phyloP scores from a whole-genome alignment of 352 stramenopile genomes.

The Phytopythium oedochilum region DNA sequence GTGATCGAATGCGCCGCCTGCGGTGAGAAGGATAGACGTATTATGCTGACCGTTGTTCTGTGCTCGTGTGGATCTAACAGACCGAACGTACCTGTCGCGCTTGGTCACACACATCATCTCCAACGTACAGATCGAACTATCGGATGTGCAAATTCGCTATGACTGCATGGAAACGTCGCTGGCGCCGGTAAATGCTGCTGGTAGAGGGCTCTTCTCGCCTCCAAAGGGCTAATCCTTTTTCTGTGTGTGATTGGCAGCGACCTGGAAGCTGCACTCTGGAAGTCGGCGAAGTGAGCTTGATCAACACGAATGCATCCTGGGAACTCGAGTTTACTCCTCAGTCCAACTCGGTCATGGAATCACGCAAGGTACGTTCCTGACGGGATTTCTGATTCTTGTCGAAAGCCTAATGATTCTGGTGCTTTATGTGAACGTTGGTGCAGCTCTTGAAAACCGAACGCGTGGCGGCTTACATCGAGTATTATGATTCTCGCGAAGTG shows the following conservation, averaged over 20 bases:
- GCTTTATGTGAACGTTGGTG: neutral
- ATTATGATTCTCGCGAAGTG: conserved; percentile 17
- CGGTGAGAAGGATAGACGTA: neutral
- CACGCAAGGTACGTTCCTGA: conserved; percentile 53
- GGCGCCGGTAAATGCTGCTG: conserved; percentile 36
- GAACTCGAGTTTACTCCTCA: conserved; percentile 69
- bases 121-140: conserved; percentile 84
- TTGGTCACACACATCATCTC: conserved; percentile 81
- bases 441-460: conserved; percentile 62
- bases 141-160: conserved; percentile 79
- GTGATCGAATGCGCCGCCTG: too few relatives aligned
- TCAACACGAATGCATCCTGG: conserved; percentile 78
- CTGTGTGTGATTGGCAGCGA: conserved; percentile 37
- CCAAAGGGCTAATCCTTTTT: neutral
- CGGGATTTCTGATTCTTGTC: neutral
- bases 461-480: conserved; percentile 75
- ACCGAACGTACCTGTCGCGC: conserved; percentile 79
- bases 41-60: neutral
- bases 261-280: conserved; percentile 66
- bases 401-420: neutral
- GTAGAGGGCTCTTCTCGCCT: neutral
- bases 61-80: conserved; percentile 9
- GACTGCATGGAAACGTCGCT: conserved; percentile 64
- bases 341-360: conserved; percentile 72
- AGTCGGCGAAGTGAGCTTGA: conserved; percentile 53